Evolutionary conservation across 2,329 filamentous ascomycete genomes (phyloP), one percentile per base, ranked within the genome.

Genomic region (Fusarium oligoseptatum): DNA sequence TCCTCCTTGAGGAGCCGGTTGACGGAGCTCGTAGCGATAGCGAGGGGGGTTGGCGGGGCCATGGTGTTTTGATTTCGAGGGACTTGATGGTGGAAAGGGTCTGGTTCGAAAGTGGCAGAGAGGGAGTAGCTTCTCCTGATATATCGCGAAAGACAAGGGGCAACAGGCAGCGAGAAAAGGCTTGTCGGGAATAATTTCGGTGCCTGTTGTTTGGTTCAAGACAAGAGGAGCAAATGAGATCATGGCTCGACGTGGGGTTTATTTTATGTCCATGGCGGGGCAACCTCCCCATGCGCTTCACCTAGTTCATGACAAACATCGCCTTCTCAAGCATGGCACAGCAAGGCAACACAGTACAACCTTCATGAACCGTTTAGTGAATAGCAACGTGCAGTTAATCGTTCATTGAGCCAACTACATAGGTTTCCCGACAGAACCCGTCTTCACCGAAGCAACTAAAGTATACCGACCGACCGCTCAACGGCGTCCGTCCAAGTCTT

Each of bases 1-100:
- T 98, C 94, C 84, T 99, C 97, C 84, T 97, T 98, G 76, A 98
- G 90, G 57, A 98, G 90, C 68, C 97, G 94, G 78, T 90, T 88
- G 76, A 98, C 91, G 22, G 94, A 91, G 71, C 92, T 90, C 27
- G 94, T 97, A 52, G 93, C 92, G 81, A 98, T 97, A 78, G 90
- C 84, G 82, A 98, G 91, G 77, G 92, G 89, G 1, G 92, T 92
- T 52, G 94, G 93, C 36, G 94, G 88, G 4, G 94, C 89, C 95
- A 98, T 98, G 60, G 60, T 84, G 76, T 43, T 62, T 48, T 24
- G 32, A 37, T 41, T 24, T 58, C 36, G 20, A 17, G 34, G 36
- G 29, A 39, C 41, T 57, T 27, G 61, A 24, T 5, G 22, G 9
- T 37, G 22, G 15, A 58, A 36, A 39, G 9, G 34, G 20, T 41